Base-by-base conservation (phyloP, 2,329 filamentous ascomycete species). In the Tolypocladium inflatum region DNA sequence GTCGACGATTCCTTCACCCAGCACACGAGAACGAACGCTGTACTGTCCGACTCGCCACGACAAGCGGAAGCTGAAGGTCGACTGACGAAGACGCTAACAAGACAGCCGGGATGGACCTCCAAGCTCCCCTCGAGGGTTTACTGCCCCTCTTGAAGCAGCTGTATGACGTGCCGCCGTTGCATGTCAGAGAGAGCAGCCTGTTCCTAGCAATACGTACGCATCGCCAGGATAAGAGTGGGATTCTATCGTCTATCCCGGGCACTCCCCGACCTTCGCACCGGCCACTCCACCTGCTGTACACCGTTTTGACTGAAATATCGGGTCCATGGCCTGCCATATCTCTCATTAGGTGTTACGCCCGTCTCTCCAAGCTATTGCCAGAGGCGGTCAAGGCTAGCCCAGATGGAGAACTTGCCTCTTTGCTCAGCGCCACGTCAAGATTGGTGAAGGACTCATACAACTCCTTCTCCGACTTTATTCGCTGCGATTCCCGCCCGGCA, bases 391-490 rank as follows among this genome's bases (percentile, higher is more conserved):
- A 71, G 56, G 63, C 68, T n/a, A 66, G 66, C 23, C 61, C 48
- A 2, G 48, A 63, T 21, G 50, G 55, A 30, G 56, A 60, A 15
- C 51, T 59, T 7, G 54, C 59, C 15, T 57, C 58, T 51, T 55
- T 68, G 9, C 52, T 67, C 23, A 58, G 62, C 4, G 62, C 59
- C 13, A 66, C 65, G 1, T 56, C 59, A 13, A 53, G 60, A 10
- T 38, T 68, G 26, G 64, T 73, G 2, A 70, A 71, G 56, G 26
- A 57, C 26, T 68, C 67, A 13, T 73, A 75, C 60, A 60, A 60
- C 1, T 75, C 74, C 60, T 73, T 79, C 37, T 71, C 71, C 2
- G 73, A 75, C 50, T 70, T 73, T 56, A 64, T 75, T 11, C 51
- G 62, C 26, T 58, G 62, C 2, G 64, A 62, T 9, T 43, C 66